A percentile compares a stretch with the other conserved stretches of the same genome.
These are phyloP conservation scores for Beauveria sp. DNA, from an alignment of 2,329 filamentous ascomycete genomes.

Conservation along the genomic window DNA sequence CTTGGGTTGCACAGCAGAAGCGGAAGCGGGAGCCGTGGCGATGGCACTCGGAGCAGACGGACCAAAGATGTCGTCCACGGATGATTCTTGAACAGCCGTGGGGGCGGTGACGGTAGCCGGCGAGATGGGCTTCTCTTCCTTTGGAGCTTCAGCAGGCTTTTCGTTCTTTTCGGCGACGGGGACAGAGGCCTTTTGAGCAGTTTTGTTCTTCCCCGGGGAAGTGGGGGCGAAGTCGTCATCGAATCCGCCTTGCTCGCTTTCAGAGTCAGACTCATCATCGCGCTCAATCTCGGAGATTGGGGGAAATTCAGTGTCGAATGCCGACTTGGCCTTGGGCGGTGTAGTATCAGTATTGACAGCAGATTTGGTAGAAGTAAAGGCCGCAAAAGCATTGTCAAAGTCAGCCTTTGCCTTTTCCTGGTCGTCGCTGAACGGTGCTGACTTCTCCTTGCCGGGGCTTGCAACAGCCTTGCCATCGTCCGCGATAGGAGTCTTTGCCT, in stretches of 20 bases:
- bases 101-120: constrained; percentile 23
- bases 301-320: constrained; percentile 75
- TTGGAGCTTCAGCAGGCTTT: constrained; percentile 18
- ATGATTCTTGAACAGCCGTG: constrained; percentile 16
- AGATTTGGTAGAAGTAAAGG: constrained; percentile 53
- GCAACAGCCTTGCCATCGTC: constrained; percentile 7
- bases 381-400: constrained; percentile 79
- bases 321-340: constrained; percentile 37
- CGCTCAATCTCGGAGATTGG: constrained; percentile 81
- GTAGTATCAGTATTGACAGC: constrained; percentile 34
- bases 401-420: constrained; percentile 64
- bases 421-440: constrained; percentile 43
- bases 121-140: constrained; percentile 25
- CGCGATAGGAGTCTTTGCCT: background rate
- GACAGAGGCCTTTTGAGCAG: constrained; percentile 12
- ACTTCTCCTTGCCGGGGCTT: constrained; percentile 7
- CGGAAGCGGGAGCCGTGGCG: constrained; percentile 22
- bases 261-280: constrained; percentile 74
- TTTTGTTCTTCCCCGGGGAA: constrained; percentile 34
- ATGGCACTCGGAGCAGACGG: constrained; percentile 18
- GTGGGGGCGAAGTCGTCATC: constrained; percentile 84
- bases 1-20: constrained; percentile 28
- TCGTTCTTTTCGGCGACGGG: background rate
- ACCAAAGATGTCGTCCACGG: constrained; percentile 37
- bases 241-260: constrained; percentile 74